Base-by-base conservation (phyloP, 2,329 filamentous ascomycete genomes). In the Ophiosphaerella narmari region DNA sequence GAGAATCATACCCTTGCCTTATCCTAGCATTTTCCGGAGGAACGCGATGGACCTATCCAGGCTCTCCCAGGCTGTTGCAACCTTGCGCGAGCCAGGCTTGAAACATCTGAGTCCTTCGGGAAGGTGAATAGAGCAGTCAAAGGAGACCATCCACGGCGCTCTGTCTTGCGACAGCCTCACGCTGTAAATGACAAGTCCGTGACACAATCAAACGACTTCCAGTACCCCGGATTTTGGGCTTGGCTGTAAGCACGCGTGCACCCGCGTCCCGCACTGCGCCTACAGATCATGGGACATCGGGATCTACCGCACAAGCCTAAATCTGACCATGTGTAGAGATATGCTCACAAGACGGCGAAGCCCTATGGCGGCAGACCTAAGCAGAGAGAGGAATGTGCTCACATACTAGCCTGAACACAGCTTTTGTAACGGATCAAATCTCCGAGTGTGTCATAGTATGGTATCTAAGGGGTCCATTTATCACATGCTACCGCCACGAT, bases 401-500 rank as follows among this genome's bases (percentile, higher is more conserved):
- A 55, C 40, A 42, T 24, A 32, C 37, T 34, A 37, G 44, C 46
- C 32, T 26, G 37, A 42, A 35, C 34, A 31, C 37, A 35, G 40
- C 41, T 43, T 34, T 33, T 18, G 29, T 23, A 31, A 31, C 34
- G 40, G 40, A 23, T 16, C 36, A 41, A 50, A 50, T 46, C 26
- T 37, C 40, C 40, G 43, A n/a, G 29, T 29, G 23, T 23, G 39
- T 47, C 39, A 31, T 38, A 40, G 42, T 50, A 43, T 37, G 29
- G 11, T 49, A 44, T 52, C 43, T 12, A 32, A 23, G 39, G 37
- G 38, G 55, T 38, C 44, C 14, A 44, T 39, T 48, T 43, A 54
- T 70, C 65, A 70, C 66, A 70, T 70, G 64, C 50, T 46, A 53
- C 61, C 21, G 32, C 35, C 23, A 40, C 60, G 57, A 55, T 57